Conservation (phyloP, 2,329 filamentous ascomycete genomes). For the Diaporthe sp. region DNA sequence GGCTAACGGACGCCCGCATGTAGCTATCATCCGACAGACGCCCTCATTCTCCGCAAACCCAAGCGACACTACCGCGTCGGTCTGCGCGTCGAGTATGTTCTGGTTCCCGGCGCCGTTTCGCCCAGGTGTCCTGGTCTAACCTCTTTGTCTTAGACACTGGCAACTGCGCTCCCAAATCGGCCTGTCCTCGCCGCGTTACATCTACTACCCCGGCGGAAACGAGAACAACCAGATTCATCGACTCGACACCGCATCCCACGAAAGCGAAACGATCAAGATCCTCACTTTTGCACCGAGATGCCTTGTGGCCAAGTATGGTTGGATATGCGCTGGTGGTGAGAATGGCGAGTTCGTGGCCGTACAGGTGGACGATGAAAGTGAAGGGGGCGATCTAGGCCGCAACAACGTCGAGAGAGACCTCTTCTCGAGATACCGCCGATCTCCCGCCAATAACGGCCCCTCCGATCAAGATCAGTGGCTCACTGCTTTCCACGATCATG, state of each 20-base stretch:
- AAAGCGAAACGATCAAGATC: conserved; percentile 80
- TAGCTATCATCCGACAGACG: conserved; percentile 77
- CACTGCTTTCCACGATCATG: conserved; percentile 46
- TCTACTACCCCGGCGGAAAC: conserved; percentile 87
- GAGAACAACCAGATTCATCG: conserved; percentile 76
- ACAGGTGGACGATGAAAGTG: conserved; percentile 64
- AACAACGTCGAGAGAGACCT: conserved; percentile 53
- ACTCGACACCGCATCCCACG: conserved; percentile 77
- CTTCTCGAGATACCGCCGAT: conserved; percentile 45
- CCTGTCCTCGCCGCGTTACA: conserved; percentile 79
- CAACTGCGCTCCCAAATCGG: conserved; percentile 93
- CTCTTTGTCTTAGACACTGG: conserved; percentile 74
- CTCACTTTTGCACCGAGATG: conserved; percentile 85
- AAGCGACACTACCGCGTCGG: conserved; percentile 75
- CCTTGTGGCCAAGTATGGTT: conserved; percentile 87
- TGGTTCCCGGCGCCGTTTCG: conserved; percentile 73
- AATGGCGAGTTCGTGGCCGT: conserved; percentile 90
- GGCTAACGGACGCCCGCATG: conserved; percentile 40
- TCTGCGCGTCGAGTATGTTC: conserved; percentile 57
- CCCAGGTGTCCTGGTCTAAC: conserved; percentile 28
- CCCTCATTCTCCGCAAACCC: conserved; percentile 71
- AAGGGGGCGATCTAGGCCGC: conserved; percentile 40
- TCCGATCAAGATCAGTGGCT: conserved; percentile 41
- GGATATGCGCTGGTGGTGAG: conserved; percentile 92
- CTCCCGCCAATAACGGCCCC: conserved; percentile 5